Base-by-base conservation (phyloP, 768 basidiomycete genomes). In the Gelatoporia subvermispora region DNA sequence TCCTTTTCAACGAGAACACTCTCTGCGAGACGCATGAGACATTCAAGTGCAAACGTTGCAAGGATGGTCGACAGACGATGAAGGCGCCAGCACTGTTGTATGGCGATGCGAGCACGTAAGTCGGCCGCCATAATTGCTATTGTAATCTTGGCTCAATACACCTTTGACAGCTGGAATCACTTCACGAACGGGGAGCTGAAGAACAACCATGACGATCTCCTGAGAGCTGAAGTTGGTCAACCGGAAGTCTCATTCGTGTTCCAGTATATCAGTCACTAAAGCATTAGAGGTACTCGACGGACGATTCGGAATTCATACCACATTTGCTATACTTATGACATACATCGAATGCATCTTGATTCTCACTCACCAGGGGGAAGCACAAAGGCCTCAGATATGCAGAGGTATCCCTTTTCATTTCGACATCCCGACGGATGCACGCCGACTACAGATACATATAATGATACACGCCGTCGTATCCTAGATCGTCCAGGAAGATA, bases 101-200 rank as follows among this genome's bases (percentile, higher is more conserved):
- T 56, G 96, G 96, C 15, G 96, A 99, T 65, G 93, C 90, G 2
- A 94, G 91, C 87, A 89, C 94, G 91, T 93, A 77, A 52, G 93
- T 53, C 49, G 22, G 34, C 42, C 22, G 9, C 21, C 17, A 1
- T 25, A 28, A 43, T 31, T 31, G 40, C 40, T 18, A 13, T 15
- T 21, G 15, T 25, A 18, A 44, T 43, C 39, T 23, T 18, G 43
- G 24, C 46, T 52, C 4, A 48, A 17, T 3, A 5, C n/a, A 35
- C n/a, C n/a, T n/a, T 35, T 36, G 41, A 23, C 61, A 96, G 94
- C 22, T 98, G 96, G 96, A 98, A 99, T 65, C 96, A 99, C 62
- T 93, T 92, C 64, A 88, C 89, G 3, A 97, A 96, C 57, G 71
- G 65, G 0, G 91, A 96, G 60, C 73, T 99, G 41, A 82, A 80